These are phyloP conservation scores for Nannochloropsis granulata DNA, from an alignment of 108 stramenopile genomes.

Conservation along the genomic window DNA sequence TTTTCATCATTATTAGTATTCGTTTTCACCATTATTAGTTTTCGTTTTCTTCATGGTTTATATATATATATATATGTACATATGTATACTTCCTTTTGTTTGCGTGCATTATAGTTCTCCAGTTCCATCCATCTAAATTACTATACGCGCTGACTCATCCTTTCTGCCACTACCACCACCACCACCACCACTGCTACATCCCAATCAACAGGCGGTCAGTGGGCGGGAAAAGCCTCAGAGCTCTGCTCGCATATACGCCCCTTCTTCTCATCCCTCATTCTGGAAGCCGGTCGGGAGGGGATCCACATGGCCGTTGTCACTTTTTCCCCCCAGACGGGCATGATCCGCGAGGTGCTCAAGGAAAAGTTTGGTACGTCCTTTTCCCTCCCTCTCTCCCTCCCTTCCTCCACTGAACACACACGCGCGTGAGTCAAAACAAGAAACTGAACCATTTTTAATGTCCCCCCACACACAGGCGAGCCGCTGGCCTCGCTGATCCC, in stretches of 20 bases:
- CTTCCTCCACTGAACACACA: too few relatives aligned
- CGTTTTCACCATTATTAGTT: too few relatives aligned
- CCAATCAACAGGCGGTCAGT: constrained; percentile 44
- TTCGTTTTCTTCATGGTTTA: too few relatives aligned
- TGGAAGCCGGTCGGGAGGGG: constrained; percentile 35
- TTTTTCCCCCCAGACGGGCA: constrained; percentile 55
- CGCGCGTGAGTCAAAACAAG: neutral
- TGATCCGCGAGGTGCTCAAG: constrained; percentile 61
- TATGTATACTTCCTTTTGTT: too few relatives aligned
- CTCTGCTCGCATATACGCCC: constrained; percentile 64
- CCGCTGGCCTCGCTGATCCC: constrained; percentile 42
- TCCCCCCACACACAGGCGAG: neutral
- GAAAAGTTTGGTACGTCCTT: neutral
- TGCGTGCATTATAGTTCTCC: too few relatives aligned
- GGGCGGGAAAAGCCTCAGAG: constrained; percentile 54
- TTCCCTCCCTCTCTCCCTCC: too few relatives aligned
- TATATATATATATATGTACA: too few relatives aligned
- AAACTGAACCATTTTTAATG: constrained; percentile 11
- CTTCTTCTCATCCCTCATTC: constrained; percentile 54
- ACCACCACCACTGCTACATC: too few relatives aligned
- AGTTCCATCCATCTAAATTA: too few relatives aligned
- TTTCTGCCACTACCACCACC: too few relatives aligned
- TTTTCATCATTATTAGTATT: too few relatives aligned
- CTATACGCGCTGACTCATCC: too few relatives aligned
- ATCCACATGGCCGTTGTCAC: constrained; percentile 78